Evolutionary conservation across 495 filamentous ascomycete genomes (phyloP).

Genomic region (Chaetomium tenue): DNA sequence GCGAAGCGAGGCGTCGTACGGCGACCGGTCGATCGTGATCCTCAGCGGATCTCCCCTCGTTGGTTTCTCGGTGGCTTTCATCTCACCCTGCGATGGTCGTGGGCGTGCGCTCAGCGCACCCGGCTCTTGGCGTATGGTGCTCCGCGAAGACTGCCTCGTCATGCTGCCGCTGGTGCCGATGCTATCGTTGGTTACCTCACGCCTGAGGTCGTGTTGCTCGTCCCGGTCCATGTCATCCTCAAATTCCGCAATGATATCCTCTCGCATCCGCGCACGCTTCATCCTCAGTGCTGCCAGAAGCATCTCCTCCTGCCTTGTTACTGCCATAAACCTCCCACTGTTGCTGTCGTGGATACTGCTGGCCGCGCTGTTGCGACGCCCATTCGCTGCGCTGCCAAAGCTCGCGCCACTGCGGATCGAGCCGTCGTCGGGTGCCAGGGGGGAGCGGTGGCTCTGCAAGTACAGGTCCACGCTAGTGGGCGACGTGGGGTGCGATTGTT

Average conservation of each 20-base stretch:
- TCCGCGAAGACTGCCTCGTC: constrained; percentile 35
- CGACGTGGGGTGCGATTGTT: constrained; percentile 49
- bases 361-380: constrained; percentile 26
- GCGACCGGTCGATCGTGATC: constrained; percentile 29
- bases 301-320: constrained; percentile 81
- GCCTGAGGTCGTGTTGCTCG: constrained; percentile 20
- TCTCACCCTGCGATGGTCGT: constrained; percentile 17
- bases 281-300: constrained; percentile 76
- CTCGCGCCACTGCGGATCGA: constrained; percentile 30
- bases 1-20: constrained; percentile 23
- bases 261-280: constrained; percentile 73
- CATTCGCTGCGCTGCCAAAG: constrained; percentile 21
- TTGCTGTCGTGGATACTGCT: constrained; percentile 34
- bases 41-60: constrained; percentile 14
- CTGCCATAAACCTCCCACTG: constrained; percentile 72
- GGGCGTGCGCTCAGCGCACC: constrained; percentile 28
- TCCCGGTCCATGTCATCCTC: constrained; percentile 37
- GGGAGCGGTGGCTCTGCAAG: constrained; percentile 33
- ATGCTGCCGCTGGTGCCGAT: constrained; percentile 25
- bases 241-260: constrained; percentile 63
- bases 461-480: constrained; percentile 49
- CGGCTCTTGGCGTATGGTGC: constrained; percentile 31
- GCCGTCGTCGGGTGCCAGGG: constrained; percentile 22
- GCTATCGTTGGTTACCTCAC: constrained; percentile 31
- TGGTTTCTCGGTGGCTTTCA: constrained; percentile 10